These are phyloP conservation scores for Lachancea cidri DNA, from an alignment of 805 yeast species.

Conservation along the genomic window DNA sequence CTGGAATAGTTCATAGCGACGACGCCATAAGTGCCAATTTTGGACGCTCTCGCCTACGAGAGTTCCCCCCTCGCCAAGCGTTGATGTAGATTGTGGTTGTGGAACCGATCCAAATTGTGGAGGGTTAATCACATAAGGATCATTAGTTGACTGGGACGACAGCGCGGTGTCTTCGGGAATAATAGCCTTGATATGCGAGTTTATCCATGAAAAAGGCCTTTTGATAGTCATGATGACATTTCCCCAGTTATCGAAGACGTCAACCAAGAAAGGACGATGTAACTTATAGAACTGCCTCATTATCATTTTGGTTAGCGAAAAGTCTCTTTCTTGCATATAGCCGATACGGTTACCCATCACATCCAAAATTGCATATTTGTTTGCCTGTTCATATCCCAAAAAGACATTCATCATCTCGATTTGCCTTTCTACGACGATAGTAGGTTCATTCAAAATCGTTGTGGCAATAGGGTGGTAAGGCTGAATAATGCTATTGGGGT, in stretches of 20 bases:
- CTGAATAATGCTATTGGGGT: slow-evolving; percentile 33
- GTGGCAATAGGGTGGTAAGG: slow-evolving; percentile 54
- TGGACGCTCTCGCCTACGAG: slow-evolving; percentile 83
- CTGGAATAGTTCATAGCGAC: slow-evolving; percentile 76
- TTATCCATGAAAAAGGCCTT: slow-evolving; percentile 83
- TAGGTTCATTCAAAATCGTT: slow-evolving; percentile 65
- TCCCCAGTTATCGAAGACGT: slow-evolving; percentile 60
- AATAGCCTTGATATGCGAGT: slow-evolving; percentile 75
- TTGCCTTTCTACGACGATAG: slow-evolving; percentile 80
- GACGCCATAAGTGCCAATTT: slow-evolving; percentile 92
- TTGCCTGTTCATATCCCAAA: slow-evolving; percentile 89
- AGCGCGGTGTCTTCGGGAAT: slow-evolving; percentile 43
- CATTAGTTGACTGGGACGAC: not conserved
- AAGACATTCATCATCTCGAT: slow-evolving; percentile 84
- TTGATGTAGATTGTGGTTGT: slow-evolving; percentile 21
- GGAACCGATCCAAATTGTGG: slow-evolving; percentile 13
- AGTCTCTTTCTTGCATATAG: slow-evolving; percentile 74
- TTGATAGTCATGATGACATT: slow-evolving; percentile 58
- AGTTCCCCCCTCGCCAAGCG: slow-evolving; percentile 40
- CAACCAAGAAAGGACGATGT: slow-evolving; percentile 82
- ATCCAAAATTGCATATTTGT: slow-evolving; percentile 68
- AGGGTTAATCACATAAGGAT: not conserved
- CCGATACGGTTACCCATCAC: slow-evolving; percentile 72
- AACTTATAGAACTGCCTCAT: slow-evolving; percentile 77
- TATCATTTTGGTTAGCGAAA: slow-evolving; percentile 61